Base-by-base conservation (phyloP, 2,329 filamentous ascomycete genomes). In the Colletotrichum plurivorum region DNA sequence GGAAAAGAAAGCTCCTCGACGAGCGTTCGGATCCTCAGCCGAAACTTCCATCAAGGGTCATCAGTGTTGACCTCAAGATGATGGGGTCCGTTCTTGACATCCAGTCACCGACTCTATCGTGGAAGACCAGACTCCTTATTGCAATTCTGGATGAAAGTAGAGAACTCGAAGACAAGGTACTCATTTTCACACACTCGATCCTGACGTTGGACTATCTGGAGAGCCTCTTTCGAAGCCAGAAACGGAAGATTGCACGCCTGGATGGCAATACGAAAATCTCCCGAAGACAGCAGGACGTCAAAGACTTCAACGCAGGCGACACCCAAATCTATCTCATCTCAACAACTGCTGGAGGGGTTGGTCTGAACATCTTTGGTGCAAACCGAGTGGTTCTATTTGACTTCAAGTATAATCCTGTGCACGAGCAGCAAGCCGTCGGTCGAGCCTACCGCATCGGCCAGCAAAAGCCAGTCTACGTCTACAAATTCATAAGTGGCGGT, bases 381-480 rank as follows among this genome's bases (percentile, higher is more conserved):
- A 97, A 94, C 76, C 89, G 95, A 20, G 93, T 97, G 1, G 87
- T 98, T 20, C 92, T 98, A 20, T 92, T 97, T 64, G 95, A 98
- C 77, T 94, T 92, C 75, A 85, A 87, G 70, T 97, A 91, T 81
- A 96, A 95, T 71, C 95, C 95, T 0, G 87, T 90, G 5, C 86
- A 91, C 76, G 95, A 97, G 78, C 91, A 94, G 74, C 95, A 98
- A 79, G 95, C 95, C 1, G 89, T 97, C 58, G 95, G 94, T 2
- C 88, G 95, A 61, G 92, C 93, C 0, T 97, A 96, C 78, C 93
- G 95, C 1, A 88, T 98, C 41, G 94, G 94, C 0, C 95, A 98
- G 78, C 83, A 81, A 45, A 96, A 95, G 74, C 85, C 88, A 0
- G 94, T 97, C 1, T 95, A 88, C 76, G 94, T 98, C 1, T 98